A percentile compares a stretch with the other conserved stretches of the same genome.
These are phyloP conservation scores for Pichia sp. DNA, from an alignment of 1,139 yeast genomes.

Conservation along the genomic window DNA sequence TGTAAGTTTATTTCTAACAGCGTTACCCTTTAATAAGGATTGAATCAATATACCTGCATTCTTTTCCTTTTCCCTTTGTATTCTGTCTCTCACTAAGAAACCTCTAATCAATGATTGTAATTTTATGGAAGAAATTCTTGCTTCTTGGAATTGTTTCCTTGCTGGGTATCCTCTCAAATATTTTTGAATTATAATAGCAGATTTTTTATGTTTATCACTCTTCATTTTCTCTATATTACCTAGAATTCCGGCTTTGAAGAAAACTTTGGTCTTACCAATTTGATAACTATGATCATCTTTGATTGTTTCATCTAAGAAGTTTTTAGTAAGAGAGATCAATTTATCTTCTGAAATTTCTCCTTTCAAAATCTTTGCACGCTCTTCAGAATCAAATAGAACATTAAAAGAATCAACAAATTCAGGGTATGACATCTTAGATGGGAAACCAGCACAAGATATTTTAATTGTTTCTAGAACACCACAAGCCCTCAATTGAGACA, in stretches of 20 bases:
- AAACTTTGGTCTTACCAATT: constrained; percentile 82
- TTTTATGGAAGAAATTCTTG: constrained; percentile 45
- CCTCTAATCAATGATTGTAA: constrained; percentile 66
- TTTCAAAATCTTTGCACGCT: constrained; percentile 59
- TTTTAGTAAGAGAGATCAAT: constrained; percentile 57
- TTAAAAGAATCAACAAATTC: constrained; percentile 91
- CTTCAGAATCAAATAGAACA: constrained; percentile 56
- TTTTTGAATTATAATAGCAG: constrained; percentile 85
- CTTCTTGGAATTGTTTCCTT: constrained; percentile 54
- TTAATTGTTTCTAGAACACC: constrained; percentile 97
- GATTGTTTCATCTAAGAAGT: constrained; percentile 57
- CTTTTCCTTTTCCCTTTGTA: constrained; percentile 50
- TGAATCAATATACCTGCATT: constrained; percentile 69
- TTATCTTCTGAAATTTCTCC: constrained; percentile 50
- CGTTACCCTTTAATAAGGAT: constrained; percentile 60
- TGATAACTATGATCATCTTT: constrained; percentile 68
- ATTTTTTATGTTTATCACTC: constrained; percentile 63
- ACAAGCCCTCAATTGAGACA: constrained; percentile 93
- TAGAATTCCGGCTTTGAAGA: constrained; percentile 93
- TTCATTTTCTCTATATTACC: constrained; percentile 87
- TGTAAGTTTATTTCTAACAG: constrained; percentile 42
- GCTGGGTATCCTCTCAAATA: constrained; percentile 61
- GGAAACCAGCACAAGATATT: constrained; percentile 97
- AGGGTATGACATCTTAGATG: constrained; percentile 90
- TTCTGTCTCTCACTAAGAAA: constrained; percentile 47